These are phyloP conservation scores for Lolium multiflorum DNA, from an alignment of 176 grass and related monocot species.

Conservation along the genomic window DNA sequence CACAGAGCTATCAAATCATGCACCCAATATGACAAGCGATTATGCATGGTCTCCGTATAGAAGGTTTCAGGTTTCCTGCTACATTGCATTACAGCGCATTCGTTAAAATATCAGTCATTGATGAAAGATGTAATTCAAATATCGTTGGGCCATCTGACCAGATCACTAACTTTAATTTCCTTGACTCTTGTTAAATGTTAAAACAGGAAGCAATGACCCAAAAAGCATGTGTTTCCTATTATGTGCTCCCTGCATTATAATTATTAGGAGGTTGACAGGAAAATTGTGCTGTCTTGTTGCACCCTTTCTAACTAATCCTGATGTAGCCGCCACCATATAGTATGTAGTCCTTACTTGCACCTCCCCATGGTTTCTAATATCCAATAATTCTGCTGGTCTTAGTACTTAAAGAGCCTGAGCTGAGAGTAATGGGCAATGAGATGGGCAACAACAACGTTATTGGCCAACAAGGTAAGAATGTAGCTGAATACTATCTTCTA, in stretches of 20 bases:
- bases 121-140: constrained; percentile 34
- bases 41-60: background rate
- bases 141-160: constrained; percentile 29
- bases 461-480: constrained; percentile 54
- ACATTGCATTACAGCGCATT: constrained; percentile 31
- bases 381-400: background rate
- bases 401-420: constrained; percentile 37
- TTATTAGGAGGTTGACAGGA: constrained; percentile 42
- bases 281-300: constrained; percentile 39
- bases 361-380: constrained; percentile 27
- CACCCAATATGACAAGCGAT: background rate
- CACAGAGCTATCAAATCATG: constrained; percentile 31
- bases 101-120: constrained; percentile 2
- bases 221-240: constrained; percentile 21
- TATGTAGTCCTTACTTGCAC: constrained; percentile 30
- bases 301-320: constrained; percentile 35
- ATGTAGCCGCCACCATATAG: constrained; percentile 37
- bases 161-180: constrained; percentile 34
- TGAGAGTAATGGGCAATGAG: constrained; percentile 35
- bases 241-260: constrained; percentile 31
- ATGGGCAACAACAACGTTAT: constrained; percentile 64
- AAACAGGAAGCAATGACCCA: constrained; percentile 28
- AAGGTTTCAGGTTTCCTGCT: constrained; percentile 34
- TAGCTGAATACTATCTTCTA: background rate
- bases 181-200: constrained; percentile 20